phyloP scores from a whole-genome alignment of 305 asterid species.

The Rubia occidens region DNA sequence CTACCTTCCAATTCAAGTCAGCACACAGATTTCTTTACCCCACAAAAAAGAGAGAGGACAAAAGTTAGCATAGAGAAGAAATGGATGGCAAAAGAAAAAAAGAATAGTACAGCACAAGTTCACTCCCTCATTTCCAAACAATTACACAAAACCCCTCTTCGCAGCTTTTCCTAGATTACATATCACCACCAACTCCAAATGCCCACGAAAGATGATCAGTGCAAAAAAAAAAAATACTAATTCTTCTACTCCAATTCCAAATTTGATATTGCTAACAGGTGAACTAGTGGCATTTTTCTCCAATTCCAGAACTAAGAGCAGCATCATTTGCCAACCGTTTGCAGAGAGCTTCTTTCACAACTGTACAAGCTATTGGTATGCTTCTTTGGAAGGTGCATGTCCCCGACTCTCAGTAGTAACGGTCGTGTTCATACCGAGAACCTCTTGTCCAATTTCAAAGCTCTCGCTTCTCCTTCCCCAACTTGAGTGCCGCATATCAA shows the following conservation, averaged over 20 bases:
- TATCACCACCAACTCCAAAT: conserved; percentile 1
- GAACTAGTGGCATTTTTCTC: conserved; percentile 15
- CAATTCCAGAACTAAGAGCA: conserved; percentile 15
- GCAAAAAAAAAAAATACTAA: conserved; percentile 8
- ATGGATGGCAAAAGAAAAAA: conserved; percentile 5
- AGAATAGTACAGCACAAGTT: conserved; percentile 9
- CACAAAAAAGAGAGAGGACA: not conserved
- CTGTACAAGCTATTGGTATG: conserved; percentile 34
- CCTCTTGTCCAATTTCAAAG: conserved; percentile 71
- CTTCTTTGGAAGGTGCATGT: conserved; percentile 38
- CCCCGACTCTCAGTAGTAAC: conserved; percentile 24
- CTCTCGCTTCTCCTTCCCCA: conserved; percentile 70
- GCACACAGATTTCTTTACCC: conserved; percentile 1
- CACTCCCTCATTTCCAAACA: conserved; percentile 16
- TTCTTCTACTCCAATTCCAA: conserved; percentile 21
- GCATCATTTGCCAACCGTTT: conserved; percentile 3
- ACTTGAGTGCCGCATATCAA: conserved; percentile 49
- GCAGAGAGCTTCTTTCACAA: conserved; percentile 9
- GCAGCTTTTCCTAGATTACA: conserved; percentile 16
- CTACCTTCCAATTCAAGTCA: conserved; percentile 1
- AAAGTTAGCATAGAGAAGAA: not conserved
- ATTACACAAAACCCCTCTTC: conserved; percentile 15
- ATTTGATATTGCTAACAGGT: conserved; percentile 10
- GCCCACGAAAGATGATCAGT: not conserved
- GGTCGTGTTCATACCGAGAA: conserved; percentile 24